Percentiles rank a stretch among this genome's conserved stretches.
These are phyloP conservation scores for Lepidium campestre DNA, from an alignment of 441 rosid species.

Conservation along the genomic window DNA sequence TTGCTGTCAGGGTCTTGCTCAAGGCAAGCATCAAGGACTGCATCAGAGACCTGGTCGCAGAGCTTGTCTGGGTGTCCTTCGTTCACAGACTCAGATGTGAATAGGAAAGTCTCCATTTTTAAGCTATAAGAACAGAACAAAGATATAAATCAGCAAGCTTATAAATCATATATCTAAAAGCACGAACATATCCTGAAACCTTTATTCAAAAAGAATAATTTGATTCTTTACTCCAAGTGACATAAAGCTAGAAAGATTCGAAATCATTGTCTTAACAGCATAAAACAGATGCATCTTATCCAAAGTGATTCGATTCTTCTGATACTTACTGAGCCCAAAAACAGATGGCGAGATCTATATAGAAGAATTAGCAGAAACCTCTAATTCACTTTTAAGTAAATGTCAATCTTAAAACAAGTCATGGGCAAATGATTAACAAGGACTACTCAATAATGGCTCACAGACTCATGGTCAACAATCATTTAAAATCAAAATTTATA, in stretches of 20 bases:
- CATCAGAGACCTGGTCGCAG: conserved; percentile 61
- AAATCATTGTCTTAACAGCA: not conserved
- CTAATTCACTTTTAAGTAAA: not conserved
- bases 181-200: not conserved
- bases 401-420: not conserved
- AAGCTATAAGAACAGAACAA: not conserved
- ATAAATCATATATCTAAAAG: not conserved
- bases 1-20: conserved; percentile 65
- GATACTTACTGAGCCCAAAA: not conserved
- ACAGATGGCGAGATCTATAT: not conserved
- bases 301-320: conserved; percentile 9
- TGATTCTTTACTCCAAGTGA: conserved; percentile 17
- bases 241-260: conserved; percentile 18
- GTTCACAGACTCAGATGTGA: conserved; percentile 61
- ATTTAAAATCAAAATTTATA: not conserved
- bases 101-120: conserved; percentile 63
- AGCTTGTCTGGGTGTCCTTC: conserved; percentile 78
- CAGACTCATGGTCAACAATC: not conserved
- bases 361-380: not conserved
- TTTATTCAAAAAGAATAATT: too few species aligned
- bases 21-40: conserved; percentile 59
- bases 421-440: not conserved
- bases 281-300: conserved; percentile 15
- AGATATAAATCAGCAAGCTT: not conserved
- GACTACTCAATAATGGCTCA: not conserved